phyloP scores from a whole-genome alignment of 768 basidiomycete genomes.

The Hysterangium stoloniferum region DNA sequence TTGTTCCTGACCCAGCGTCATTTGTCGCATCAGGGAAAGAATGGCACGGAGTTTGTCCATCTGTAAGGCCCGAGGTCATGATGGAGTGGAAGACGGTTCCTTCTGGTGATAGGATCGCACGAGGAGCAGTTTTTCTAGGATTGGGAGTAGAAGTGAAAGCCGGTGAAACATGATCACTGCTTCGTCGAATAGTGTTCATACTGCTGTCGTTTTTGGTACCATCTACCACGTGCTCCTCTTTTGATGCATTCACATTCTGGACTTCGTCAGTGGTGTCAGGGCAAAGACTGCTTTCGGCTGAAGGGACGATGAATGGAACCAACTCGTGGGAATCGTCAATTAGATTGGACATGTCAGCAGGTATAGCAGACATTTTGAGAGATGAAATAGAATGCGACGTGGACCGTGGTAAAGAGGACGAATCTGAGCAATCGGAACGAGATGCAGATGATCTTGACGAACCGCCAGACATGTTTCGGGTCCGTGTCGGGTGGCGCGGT shows the following conservation, averaged over 20 bases:
- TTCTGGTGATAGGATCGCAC: not conserved
- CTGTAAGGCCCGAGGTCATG: not conserved
- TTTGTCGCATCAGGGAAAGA: not conserved
- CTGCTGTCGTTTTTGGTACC: not conserved
- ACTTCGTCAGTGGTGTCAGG: constrained; percentile 31
- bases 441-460: constrained; percentile 1
- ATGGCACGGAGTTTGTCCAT: not conserved
- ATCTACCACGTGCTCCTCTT: not conserved
- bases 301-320: constrained; percentile 33
- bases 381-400: constrained; percentile 17
- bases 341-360: constrained; percentile 40
- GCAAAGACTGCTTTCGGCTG: constrained; percentile 20
- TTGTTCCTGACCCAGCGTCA: not conserved
- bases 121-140: not conserved
- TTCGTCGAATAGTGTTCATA: not conserved
- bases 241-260: constrained; percentile 22
- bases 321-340: constrained; percentile 57
- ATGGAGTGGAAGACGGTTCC: not conserved
- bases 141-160: not conserved
- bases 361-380: constrained; percentile 32
- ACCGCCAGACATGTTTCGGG: not conserved
- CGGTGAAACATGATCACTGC: not conserved
- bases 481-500: constrained; percentile 10
- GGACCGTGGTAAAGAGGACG: not conserved
- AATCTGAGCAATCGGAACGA: not conserved